These are phyloP conservation scores for Globisporangium barbulae DNA, from an alignment of 352 stramenopile genomes.

Conservation along the genomic window DNA sequence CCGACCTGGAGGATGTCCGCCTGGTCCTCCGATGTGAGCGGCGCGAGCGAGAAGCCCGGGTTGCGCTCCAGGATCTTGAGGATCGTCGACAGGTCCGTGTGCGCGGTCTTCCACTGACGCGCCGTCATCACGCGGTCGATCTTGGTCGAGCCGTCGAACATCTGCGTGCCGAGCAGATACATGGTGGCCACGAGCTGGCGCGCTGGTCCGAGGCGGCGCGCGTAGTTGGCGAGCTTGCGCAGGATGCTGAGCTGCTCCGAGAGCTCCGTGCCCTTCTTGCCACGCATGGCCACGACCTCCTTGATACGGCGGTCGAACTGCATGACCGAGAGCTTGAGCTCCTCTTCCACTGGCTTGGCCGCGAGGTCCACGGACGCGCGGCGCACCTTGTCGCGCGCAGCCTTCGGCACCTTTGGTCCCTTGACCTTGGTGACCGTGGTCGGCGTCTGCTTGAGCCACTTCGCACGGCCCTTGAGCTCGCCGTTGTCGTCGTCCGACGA, in stretches of 20 bases:
- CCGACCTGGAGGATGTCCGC: slow-evolving; percentile 76
- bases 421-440: slow-evolving; percentile 54
- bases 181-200: slow-evolving; percentile 76
- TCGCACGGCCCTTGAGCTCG: slow-evolving; percentile 93
- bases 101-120: slow-evolving; percentile 71
- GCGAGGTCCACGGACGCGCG: slow-evolving; percentile 36
- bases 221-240: slow-evolving; percentile 82
- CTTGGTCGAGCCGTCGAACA: slow-evolving; percentile 82
- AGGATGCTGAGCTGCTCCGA: slow-evolving; percentile 62
- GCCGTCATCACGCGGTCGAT: slow-evolving; percentile 86
- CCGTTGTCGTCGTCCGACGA: slow-evolving; percentile 74
- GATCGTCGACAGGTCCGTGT: slow-evolving; percentile 61
- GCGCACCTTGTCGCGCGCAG: slow-evolving; percentile 52
- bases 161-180: slow-evolving; percentile 77
- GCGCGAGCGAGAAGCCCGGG: slow-evolving; percentile 67
- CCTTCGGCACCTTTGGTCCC: slow-evolving; percentile 36
- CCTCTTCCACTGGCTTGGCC: slow-evolving; percentile 72
- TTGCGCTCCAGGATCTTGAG: slow-evolving; percentile 83
- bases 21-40: slow-evolving; percentile 79
- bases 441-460: slow-evolving; percentile 93
- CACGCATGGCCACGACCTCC: slow-evolving; percentile 78
- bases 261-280: slow-evolving; percentile 81
- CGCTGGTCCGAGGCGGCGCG: slow-evolving; percentile 65
- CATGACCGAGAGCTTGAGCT: slow-evolving; percentile 72
- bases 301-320: slow-evolving; percentile 86